Percentiles rank a stretch among this genome's conserved stretches.
Conservation (phyloP, 495 filamentous ascomycete genomes). For the Penicillium argentinense region DNA sequence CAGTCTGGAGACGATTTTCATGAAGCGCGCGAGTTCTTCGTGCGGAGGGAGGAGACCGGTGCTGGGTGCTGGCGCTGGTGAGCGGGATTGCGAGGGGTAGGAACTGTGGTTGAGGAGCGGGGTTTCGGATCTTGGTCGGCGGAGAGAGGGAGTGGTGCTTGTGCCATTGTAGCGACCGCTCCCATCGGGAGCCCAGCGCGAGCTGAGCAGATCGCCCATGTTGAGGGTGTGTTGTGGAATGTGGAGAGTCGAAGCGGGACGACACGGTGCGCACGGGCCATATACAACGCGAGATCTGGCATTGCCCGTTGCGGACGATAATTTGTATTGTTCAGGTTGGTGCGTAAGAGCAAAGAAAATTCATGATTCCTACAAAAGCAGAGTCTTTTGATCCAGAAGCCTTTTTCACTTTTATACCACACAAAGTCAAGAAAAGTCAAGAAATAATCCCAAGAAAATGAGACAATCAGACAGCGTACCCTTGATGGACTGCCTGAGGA, state of each 20-base stretch:
- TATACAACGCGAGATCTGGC: too few relatives aligned
- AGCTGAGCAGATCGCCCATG: conserved; percentile 30
- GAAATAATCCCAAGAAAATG: too few relatives aligned
- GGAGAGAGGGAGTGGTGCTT: background rate
- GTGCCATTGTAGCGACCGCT: background rate
- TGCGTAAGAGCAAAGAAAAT: too few relatives aligned
- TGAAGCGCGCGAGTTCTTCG: conserved; percentile 52
- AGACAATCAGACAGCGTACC: too few relatives aligned
- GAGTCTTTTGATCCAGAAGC: too few relatives aligned
- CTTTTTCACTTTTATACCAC: too few relatives aligned
- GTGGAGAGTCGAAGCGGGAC: background rate
- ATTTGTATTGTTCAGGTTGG: background rate
- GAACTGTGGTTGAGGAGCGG: background rate
- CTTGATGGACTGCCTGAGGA: too few relatives aligned
- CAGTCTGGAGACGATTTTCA: conserved; percentile 56
- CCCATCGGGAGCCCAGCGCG: conserved; percentile 32
- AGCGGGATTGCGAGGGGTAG: conserved; percentile 14
- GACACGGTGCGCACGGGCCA: background rate
- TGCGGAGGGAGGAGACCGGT: conserved; percentile 24
- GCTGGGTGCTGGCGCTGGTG: conserved; percentile 8
- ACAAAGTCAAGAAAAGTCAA: too few relatives aligned
- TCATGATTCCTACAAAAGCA: too few relatives aligned
- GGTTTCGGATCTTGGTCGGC: conserved; percentile 12
- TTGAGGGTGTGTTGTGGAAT: background rate
- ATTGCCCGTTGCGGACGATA: conserved; percentile 1